Evolutionary conservation across 768 basidiomycete genomes (phyloP), one percentile per base, ranked within the genome.

Genomic region (Boletus vinaceobasis): DNA sequence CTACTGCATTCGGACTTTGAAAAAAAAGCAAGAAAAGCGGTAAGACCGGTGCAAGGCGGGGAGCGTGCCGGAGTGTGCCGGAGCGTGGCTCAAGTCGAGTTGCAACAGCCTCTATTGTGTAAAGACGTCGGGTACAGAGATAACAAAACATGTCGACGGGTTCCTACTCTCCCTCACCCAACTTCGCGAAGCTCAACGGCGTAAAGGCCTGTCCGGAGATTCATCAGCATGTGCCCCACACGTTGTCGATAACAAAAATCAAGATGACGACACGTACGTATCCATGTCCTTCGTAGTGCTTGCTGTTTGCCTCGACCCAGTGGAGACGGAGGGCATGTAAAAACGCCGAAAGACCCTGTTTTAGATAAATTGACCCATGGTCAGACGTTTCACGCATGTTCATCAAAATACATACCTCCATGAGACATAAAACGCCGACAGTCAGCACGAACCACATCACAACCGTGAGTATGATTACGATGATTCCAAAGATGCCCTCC

Each of bases 301-400:
- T 96, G 75, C 93, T 94, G 77, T 96, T 97, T 50, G 88, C 92
- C 73, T 98, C 95, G 55, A 98, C 96, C 93, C 96, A 98, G 73
- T 98, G 96, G 62, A 98, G 79, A 66, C 96, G 86, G 59, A 98
- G 81, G 7, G 96, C 96, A 71, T 98, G 96, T 71, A 98, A 73
- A 77, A 98, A 98, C 36, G 96, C 96, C 65, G 90, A 93, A 33
- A 98, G 78, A 61, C 96, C 94, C 90, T 94, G 63, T 46, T 56
- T 55, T 56, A 38, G 52, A 52, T 26, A 26, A 49, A 37, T 46
- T 35, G 51, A 38, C 43, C 48, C 43, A 29, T 42, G 23, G 37
- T 63, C 59, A 61, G 52, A 57, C 31, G 31, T 23, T 35, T 14
- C 26, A 29, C 53, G 32, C 63, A 69, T 51, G 65, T 65, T 60